Conservation (phyloP, 768 basidiomycete species). For the Pseudohyphozyma bogoriensis region DNA sequence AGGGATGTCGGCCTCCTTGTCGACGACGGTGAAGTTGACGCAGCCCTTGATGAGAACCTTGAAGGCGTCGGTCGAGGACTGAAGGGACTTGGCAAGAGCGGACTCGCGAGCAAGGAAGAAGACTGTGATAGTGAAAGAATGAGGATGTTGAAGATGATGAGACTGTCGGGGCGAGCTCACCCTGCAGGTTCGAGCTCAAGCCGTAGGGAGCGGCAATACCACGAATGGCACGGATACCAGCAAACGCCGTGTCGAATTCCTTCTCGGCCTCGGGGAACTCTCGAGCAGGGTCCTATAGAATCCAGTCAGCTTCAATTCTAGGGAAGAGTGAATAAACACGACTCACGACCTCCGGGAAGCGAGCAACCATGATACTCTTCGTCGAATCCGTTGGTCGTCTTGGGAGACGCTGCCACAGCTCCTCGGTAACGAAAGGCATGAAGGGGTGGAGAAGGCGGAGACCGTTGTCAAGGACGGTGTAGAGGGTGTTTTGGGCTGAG, state of each 20-base stretch:
- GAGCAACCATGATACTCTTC: slow-evolving; percentile 78
- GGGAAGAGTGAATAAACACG: background rate
- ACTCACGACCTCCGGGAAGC: slow-evolving; percentile 70
- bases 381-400: slow-evolving; percentile 69
- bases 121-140: slow-evolving; percentile 43
- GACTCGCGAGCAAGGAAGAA: slow-evolving; percentile 62
- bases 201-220: slow-evolving; percentile 83
- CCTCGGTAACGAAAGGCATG: slow-evolving; percentile 99
- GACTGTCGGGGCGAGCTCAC: slow-evolving; percentile 40
- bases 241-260: slow-evolving; percentile 76
- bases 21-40: slow-evolving; percentile 61
- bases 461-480: slow-evolving; percentile 85
- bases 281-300: slow-evolving; percentile 14
- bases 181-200: slow-evolving; percentile 70
- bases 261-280: slow-evolving; percentile 57
- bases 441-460: slow-evolving; percentile 87
- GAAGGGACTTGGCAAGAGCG: slow-evolving; percentile 56
- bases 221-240: slow-evolving; percentile 63
- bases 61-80: slow-evolving; percentile 41
- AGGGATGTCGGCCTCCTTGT: slow-evolving; percentile 58
- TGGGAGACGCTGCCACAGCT: slow-evolving; percentile 93
- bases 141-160: background rate
- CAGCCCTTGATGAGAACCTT: slow-evolving; percentile 77
- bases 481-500: slow-evolving; percentile 91
- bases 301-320: background rate